phyloP scores from a whole-genome alignment of 1,284 basidiomycete genomes.

The Trametes sp. region DNA sequence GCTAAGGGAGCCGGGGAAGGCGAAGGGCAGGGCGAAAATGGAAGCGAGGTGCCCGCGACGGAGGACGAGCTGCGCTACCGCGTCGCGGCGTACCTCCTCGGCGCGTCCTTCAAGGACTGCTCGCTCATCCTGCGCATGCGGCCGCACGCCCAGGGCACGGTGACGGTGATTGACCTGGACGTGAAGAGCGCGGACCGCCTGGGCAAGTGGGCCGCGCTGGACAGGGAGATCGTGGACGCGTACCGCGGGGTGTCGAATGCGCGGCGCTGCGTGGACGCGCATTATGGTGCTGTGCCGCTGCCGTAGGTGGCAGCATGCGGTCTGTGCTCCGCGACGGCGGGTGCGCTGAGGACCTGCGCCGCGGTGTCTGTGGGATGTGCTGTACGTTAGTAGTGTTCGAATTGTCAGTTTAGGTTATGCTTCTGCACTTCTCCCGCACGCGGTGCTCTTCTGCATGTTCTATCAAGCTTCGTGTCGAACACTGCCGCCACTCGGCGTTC shows the following conservation, averaged over 20 bases:
- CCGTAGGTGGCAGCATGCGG: not conserved
- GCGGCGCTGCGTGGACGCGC: slow-evolving; percentile 23
- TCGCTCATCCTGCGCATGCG: slow-evolving; percentile 73
- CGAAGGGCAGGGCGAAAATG: no score
- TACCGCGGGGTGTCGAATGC: slow-evolving; percentile 45
- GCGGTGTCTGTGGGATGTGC: not conserved
- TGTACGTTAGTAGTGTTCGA: not conserved
- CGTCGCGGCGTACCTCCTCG: slow-evolving; percentile 81
- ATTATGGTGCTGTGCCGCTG: not conserved
- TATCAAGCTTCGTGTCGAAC: not conserved
- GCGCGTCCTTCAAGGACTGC: slow-evolving; percentile 97
- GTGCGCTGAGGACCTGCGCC: not conserved
- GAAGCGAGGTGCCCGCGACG: no score
- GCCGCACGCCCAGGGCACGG: slow-evolving; percentile 35
- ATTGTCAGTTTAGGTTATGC: not conserved
- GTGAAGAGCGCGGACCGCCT: slow-evolving; percentile 78
- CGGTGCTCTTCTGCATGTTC: not conserved
- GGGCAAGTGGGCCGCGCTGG: slow-evolving; percentile 76
- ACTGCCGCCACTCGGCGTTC: not conserved
- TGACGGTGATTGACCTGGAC: slow-evolving; percentile 88
- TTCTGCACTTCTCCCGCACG: not conserved
- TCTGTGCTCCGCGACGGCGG: no score
- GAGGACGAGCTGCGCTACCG: slow-evolving; percentile 61
- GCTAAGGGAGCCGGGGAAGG: no score
- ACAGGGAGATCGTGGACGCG: slow-evolving; percentile 68